Evolutionary conservation across 768 basidiomycete species (phyloP), one percentile per base, ranked within the genome.

Genomic region (Pilatotrama ljubarskyi): DNA sequence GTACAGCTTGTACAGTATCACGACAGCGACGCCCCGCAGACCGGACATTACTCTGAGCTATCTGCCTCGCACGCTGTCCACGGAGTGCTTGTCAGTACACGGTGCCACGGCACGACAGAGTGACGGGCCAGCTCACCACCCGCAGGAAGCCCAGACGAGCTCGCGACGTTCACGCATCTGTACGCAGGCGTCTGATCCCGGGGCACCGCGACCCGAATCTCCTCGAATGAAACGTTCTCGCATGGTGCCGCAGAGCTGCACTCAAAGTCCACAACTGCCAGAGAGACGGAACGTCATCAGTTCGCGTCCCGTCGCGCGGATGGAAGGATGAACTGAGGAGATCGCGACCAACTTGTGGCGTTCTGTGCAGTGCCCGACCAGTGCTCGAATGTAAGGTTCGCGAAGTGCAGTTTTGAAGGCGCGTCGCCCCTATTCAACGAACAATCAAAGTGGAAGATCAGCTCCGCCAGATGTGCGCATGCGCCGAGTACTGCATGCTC

Each of bases 231-330:
- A 18, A 84, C 74, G 50, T 77, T 68, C 13, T 73, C 68, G 62
- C 83, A 83, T 20, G 77, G 77, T 29, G 72, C 81, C 5, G 76
- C 78, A 1, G 79, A 60, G 62, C 80, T 82, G 70, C 83, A 84
- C 60, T 78, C 76, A 20, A 85, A 71, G 59, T 81, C 78, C 35
- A 83, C 75, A 38, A 83, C 81, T 82, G 63, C 50, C 26, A 20
- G 7, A 22, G 11, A 46, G 15, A 17, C 11, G 36, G n/a, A 32
- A 32, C 36, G 35, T 59, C 44, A 43, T 53, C 43, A 47, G 10
- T 37, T 35, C 25, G n/a, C 29, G 25, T 17, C n/a, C n/a, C n/a
- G n/a, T n/a, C n/a, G 29, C 29, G 10, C 18, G 24, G 9, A 46
- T 46, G 13, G 22, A 46, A 22, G 22, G 44, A 46, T 22, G 22